Evolutionary conservation across 2,329 filamentous ascomycete species (phyloP).

Genomic region (Kalmusia sp.): DNA sequence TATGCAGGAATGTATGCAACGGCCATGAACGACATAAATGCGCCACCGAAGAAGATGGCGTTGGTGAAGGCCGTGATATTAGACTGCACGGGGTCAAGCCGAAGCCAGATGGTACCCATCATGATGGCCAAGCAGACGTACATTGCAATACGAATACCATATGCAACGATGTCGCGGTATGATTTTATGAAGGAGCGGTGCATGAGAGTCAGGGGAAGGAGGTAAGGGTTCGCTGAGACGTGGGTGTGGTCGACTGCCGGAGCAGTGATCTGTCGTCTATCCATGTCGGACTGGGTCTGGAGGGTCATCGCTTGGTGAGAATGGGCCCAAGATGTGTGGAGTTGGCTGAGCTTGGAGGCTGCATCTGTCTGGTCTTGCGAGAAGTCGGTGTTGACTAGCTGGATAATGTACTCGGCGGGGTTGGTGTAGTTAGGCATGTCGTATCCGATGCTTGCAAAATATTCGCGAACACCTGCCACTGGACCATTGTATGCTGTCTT

Average conservation of each 20-base stretch:
- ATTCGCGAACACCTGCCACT: slow-evolving; percentile 62
- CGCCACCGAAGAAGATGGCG: slow-evolving; percentile 68
- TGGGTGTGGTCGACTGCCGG: not conserved
- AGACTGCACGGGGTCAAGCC: slow-evolving; percentile 70
- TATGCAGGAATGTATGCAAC: slow-evolving; percentile 85
- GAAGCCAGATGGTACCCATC: slow-evolving; percentile 88
- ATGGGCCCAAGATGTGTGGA: slow-evolving; percentile 64
- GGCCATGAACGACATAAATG: slow-evolving; percentile 62
- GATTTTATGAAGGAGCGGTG: slow-evolving; percentile 84
- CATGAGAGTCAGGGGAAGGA: slow-evolving; percentile 69
- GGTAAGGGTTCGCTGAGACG: slow-evolving; percentile 53
- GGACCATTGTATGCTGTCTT: slow-evolving; percentile 76
- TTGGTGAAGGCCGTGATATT: slow-evolving; percentile 85
- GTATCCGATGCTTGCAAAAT: slow-evolving; percentile 69
- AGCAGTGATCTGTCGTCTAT: not conserved
- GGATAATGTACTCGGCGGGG: slow-evolving; percentile 80
- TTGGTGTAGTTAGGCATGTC: slow-evolving; percentile 75
- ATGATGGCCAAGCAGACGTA: slow-evolving; percentile 81
- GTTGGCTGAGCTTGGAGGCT: slow-evolving; percentile 56
- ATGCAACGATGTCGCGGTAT: slow-evolving; percentile 83
- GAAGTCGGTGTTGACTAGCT: slow-evolving; percentile 82
- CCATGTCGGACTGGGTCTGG: slow-evolving; percentile 31
- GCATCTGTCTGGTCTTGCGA: slow-evolving; percentile 57
- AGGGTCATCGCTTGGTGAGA: slow-evolving; percentile 51
- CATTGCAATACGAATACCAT: slow-evolving; percentile 83